Conservation (phyloP, 2,329 filamentous ascomycete species). For the Fusarium oxysporum region DNA sequence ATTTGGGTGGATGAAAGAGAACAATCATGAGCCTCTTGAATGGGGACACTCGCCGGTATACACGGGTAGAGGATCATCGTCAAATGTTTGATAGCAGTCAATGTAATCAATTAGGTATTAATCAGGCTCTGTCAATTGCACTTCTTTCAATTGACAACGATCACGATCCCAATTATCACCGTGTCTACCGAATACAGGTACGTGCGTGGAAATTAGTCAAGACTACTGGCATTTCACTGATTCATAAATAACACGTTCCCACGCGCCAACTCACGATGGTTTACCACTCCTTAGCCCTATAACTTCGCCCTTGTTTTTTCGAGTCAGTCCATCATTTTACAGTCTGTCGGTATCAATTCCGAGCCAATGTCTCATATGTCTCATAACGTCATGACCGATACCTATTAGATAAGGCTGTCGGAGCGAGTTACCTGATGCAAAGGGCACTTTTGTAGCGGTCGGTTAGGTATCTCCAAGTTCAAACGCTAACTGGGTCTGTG, state of each 20-base stretch:
- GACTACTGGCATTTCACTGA: slow-evolving; percentile 38
- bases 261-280: background rate
- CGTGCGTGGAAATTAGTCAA: slow-evolving; percentile 21
- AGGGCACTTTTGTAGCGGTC: slow-evolving; percentile 4
- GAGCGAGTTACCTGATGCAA: slow-evolving; percentile 8
- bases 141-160: background rate
- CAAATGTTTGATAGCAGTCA: background rate
- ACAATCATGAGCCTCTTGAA: too few relatives aligned
- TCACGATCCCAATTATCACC: slow-evolving; percentile 27
- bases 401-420: slow-evolving; percentile 13
- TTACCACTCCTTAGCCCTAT: background rate
- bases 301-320: slow-evolving; percentile 7
- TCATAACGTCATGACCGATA: slow-evolving; percentile 19
- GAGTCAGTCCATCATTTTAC: slow-evolving; percentile 15
- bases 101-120: background rate
- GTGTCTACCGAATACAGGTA: slow-evolving; percentile 20
- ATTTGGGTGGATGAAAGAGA: too few relatives aligned
- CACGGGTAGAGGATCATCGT: fast-evolving
- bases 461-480: slow-evolving; percentile 3
- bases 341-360: background rate
- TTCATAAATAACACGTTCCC: slow-evolving; percentile 32
- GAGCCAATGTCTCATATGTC: slow-evolving; percentile 3
- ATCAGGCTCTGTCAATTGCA: background rate
- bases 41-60: background rate
- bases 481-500: slow-evolving; percentile 13